These are phyloP conservation scores for Filobasidium wieringae DNA, from an alignment of 768 basidiomycete genomes.

Conservation along the genomic window DNA sequence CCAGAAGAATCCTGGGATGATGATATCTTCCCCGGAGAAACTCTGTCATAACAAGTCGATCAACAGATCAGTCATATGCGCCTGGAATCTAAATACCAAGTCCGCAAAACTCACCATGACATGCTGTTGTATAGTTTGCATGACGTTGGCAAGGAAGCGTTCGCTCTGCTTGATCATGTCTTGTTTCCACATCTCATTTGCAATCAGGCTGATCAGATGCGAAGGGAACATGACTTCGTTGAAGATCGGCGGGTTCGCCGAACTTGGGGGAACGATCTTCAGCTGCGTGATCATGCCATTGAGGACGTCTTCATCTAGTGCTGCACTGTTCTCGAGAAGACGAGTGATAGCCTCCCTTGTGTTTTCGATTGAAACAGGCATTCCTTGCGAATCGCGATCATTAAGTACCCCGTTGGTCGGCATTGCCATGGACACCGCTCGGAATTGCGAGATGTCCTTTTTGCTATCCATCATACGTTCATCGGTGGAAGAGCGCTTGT, in stretches of 20 bases:
- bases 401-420: constrained; percentile 12
- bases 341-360: constrained; percentile 90
- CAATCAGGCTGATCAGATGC: constrained; percentile 89
- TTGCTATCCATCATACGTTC: constrained; percentile 54
- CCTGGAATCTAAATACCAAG: too few species aligned
- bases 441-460: constrained; percentile 45
- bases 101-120: constrained; percentile 65
- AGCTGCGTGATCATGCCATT: constrained; percentile 78
- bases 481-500: constrained; percentile 54
- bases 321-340: constrained; percentile 79
- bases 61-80: background rate
- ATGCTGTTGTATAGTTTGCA: constrained; percentile 93
- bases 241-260: constrained; percentile 79
- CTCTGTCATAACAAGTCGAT: constrained; percentile 22
- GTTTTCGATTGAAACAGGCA: constrained; percentile 52
- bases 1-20: constrained; percentile 96
- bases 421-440: constrained; percentile 75
- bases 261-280: constrained; percentile 81
- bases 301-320: constrained; percentile 84
- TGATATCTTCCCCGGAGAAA: constrained; percentile 84
- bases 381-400: constrained; percentile 31
- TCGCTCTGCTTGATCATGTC: constrained; percentile 94
- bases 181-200: constrained; percentile 99
- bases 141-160: constrained; percentile 93
- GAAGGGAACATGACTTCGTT: constrained; percentile 99